These are phyloP conservation scores for Russula earlei DNA, from an alignment of 768 basidiomycete species.

Conservation along the genomic window DNA sequence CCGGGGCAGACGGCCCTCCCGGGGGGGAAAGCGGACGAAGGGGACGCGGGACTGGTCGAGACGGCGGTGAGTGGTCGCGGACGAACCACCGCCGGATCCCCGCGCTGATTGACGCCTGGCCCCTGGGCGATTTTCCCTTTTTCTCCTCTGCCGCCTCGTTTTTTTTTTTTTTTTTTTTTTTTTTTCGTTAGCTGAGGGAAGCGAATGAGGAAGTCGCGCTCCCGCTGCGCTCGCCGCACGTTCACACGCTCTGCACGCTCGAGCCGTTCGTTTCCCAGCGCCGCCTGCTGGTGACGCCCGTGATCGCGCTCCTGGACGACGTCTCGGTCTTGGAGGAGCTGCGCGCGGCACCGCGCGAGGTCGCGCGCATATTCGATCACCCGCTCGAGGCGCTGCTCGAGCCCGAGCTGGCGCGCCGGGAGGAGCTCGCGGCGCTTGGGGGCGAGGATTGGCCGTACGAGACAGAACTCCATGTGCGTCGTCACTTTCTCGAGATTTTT, in stretches of 20 bases:
- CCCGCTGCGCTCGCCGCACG: constrained; percentile 43
- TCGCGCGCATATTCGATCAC: constrained; percentile 71
- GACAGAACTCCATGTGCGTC: constrained; percentile 53
- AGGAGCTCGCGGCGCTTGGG: constrained; percentile 43
- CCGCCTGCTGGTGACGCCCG: constrained; percentile 66
- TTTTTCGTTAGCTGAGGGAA: constrained; percentile 55
- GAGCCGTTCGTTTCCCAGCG: constrained; percentile 62
- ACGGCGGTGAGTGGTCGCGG: constrained; percentile 87
- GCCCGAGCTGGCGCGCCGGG: constrained; percentile 39
- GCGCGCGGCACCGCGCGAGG: constrained; percentile 53
- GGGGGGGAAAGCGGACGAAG: constrained; percentile 67
- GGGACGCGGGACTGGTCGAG: constrained; percentile 48
- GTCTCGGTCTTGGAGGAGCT: constrained; percentile 42
- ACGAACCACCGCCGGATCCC: too few relatives aligned
- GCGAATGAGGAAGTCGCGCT: constrained; percentile 80
- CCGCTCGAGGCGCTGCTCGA: constrained; percentile 67
- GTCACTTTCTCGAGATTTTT: not conserved
- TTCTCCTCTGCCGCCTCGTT: too few relatives aligned
- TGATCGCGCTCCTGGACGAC: constrained; percentile 61
- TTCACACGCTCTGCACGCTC: constrained; percentile 52
- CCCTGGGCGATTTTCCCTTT: not conserved
- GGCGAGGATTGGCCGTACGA: constrained; percentile 75
- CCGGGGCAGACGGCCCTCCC: constrained; percentile 79
- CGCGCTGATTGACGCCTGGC: too few relatives aligned
- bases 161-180: not conserved